phyloP scores from a whole-genome alignment of 1,284 basidiomycete genomes.

The Cystobasidium pallidum region DNA sequence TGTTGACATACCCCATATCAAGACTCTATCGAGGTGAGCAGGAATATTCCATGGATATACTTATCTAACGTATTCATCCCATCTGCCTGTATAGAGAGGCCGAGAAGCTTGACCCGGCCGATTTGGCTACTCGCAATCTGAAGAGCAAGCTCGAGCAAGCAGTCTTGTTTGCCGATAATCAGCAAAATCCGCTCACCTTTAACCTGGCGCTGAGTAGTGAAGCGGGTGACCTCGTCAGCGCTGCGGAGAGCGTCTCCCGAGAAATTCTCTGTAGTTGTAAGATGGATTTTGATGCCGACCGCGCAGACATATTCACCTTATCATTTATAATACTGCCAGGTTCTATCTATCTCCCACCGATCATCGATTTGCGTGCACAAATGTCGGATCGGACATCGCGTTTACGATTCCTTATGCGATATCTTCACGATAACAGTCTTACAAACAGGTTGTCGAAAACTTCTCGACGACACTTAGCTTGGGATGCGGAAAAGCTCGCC shows the following conservation, averaged over 20 bases:
- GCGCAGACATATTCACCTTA: too few species aligned
- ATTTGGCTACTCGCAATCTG: slow-evolving; percentile 61
- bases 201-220: slow-evolving; percentile 72
- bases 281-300: slow-evolving; percentile 33
- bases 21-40: slow-evolving; percentile 46
- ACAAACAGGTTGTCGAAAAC: slow-evolving; percentile 76
- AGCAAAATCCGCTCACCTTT: slow-evolving; percentile 79
- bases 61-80: not conserved
- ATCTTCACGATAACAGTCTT: slow-evolving; percentile 82
- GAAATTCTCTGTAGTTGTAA: slow-evolving; percentile 69
- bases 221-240: slow-evolving; percentile 76
- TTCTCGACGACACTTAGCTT: slow-evolving; percentile 73
- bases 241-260: slow-evolving; percentile 73
- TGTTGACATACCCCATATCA: slow-evolving; percentile 4
- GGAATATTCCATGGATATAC: not conserved
- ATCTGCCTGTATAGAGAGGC: slow-evolving; percentile 36
- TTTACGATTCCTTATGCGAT: slow-evolving; percentile 78
- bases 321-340: too few species aligned
- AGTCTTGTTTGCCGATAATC: slow-evolving; percentile 73
- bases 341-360: slow-evolving; percentile 62
- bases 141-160: slow-evolving; percentile 85
- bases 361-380: slow-evolving; percentile 79
- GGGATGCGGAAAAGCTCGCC: slow-evolving; percentile 86
- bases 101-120: slow-evolving; percentile 45
- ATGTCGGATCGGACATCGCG: slow-evolving; percentile 74